A percentile compares a stretch with the other conserved stretches of the same genome.
Evolutionary conservation across 1,139 yeast genomes (phyloP).

Genomic region (Blastobotrys niveus): DNA sequence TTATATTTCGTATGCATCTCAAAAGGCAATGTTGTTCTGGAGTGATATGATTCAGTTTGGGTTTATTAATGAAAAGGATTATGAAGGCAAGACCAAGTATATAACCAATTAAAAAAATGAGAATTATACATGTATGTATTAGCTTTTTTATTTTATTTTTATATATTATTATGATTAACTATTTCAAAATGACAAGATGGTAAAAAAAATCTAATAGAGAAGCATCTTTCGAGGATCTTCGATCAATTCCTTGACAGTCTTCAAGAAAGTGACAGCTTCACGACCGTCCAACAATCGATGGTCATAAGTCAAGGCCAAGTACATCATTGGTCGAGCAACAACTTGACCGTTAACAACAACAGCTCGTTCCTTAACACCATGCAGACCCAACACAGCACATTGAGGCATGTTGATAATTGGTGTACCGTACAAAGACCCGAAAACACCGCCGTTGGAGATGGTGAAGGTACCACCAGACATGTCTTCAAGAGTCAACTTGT

Average conservation of each 20-base stretch:
- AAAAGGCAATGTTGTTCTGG: slow-evolving; percentile 66
- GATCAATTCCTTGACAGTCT: slow-evolving; percentile 90
- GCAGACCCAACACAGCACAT: slow-evolving; percentile 96
- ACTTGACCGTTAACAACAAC: slow-evolving; percentile 94
- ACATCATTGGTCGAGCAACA: slow-evolving; percentile 99
- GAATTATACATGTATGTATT: neutral
- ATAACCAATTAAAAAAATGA: neutral
- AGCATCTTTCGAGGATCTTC: slow-evolving; percentile 99
- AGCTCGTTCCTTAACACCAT: slow-evolving; percentile 96
- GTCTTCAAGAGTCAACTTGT: slow-evolving; percentile 93
- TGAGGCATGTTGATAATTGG: slow-evolving; percentile 98
- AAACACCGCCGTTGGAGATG: slow-evolving; percentile 98
- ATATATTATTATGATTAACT: neutral
- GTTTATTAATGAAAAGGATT: slow-evolving; percentile 35
- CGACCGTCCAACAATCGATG: slow-evolving; percentile 98
- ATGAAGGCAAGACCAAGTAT: slow-evolving; percentile 21
- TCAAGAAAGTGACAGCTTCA: slow-evolving; percentile 97
- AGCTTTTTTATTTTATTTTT: neutral
- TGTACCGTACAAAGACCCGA: slow-evolving; percentile 96
- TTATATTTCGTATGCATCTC: slow-evolving; percentile 66
- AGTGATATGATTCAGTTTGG: slow-evolving; percentile 70
- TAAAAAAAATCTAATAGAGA: slow-evolving; percentile 41
- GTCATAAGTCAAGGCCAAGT: slow-evolving; percentile 95
- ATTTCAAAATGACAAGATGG: neutral
- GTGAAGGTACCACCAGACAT: slow-evolving; percentile 99